These are phyloP conservation scores for Aphanoascus verrucosus DNA, from an alignment of 2,329 filamentous ascomycete genomes.

Conservation along the genomic window DNA sequence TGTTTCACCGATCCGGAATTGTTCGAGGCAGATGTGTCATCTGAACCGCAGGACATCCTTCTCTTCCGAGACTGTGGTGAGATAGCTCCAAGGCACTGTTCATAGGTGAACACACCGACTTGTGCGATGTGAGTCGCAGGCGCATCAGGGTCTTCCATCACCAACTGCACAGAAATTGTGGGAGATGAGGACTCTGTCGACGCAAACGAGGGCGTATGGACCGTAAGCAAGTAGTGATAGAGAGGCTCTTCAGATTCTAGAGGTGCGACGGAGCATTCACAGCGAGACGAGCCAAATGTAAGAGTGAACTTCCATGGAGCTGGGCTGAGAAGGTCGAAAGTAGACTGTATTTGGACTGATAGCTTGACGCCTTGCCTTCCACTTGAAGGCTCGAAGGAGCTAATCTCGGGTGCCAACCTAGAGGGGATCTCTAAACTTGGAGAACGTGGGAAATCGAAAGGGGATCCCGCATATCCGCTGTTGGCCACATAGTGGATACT, in stretches of 20 bases:
- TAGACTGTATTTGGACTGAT: constrained; percentile 60
- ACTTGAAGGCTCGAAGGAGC: constrained; percentile 57
- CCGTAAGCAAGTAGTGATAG: constrained; percentile 61
- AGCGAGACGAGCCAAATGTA: constrained; percentile 68
- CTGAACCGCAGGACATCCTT: constrained; percentile 44
- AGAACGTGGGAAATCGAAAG: constrained; percentile 53
- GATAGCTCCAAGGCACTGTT: constrained; percentile 36
- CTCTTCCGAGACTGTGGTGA: constrained; percentile 44
- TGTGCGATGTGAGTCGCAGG: constrained; percentile 42
- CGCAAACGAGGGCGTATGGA: constrained; percentile 59
- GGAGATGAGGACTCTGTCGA: constrained; percentile 46
- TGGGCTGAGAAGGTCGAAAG: constrained; percentile 59
- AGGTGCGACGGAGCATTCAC: constrained; percentile 55
- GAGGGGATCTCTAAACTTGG: constrained; percentile 55
- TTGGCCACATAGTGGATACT: constrained; percentile 32
- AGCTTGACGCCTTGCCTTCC: constrained; percentile 62
- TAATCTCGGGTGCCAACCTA: constrained; percentile 52
- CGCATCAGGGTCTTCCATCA: constrained; percentile 49
- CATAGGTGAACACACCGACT: constrained; percentile 54
- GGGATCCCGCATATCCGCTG: constrained; percentile 29
- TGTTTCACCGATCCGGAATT: constrained; percentile 41
- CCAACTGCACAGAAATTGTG: constrained; percentile 48
- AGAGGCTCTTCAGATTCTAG: constrained; percentile 46
- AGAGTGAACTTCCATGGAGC: constrained; percentile 48
- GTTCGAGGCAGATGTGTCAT: constrained; percentile 38